Percentiles rank a stretch among this genome's conserved stretches.
Evolutionary conservation across 352 stramenopile species (phyloP).

Genomic region (Phytopythium boreale): DNA sequence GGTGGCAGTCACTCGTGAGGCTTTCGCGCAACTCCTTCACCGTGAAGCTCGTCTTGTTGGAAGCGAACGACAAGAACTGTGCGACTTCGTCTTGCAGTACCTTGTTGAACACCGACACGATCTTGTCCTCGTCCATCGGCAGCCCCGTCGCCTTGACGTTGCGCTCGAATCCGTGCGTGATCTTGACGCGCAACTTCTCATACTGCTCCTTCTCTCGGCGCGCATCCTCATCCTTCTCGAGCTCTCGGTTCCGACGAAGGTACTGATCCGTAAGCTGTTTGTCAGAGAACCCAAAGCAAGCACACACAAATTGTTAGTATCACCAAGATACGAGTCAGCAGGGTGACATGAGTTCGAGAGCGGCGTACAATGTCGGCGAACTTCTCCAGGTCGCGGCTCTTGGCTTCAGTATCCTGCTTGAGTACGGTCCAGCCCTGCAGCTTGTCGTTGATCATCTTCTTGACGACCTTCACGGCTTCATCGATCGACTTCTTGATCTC

Average conservation of each 20-base stretch:
- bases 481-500: conserved; percentile 63
- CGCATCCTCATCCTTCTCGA: conserved; percentile 53
- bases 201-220: conserved; percentile 65
- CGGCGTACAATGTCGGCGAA: conserved; percentile 67
- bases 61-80: conserved; percentile 52
- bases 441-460: conserved; percentile 40
- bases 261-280: conserved; percentile 67
- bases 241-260: conserved; percentile 55
- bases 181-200: conserved; percentile 46
- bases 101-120: conserved; percentile 55
- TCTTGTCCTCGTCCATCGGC: conserved; percentile 59
- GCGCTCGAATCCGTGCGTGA: conserved; percentile 53
- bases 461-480: conserved; percentile 50
- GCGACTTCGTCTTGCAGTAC: conserved; percentile 55
- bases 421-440: conserved; percentile 75
- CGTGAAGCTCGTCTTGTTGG: conserved; percentile 41
- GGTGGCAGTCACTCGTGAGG: conserved; percentile 55
- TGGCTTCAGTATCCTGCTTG: conserved; percentile 54
- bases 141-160: conserved; percentile 50
- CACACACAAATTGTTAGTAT: not conserved
- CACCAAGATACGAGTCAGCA: not conserved
- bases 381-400: conserved; percentile 67
- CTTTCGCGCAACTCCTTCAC: conserved; percentile 48
- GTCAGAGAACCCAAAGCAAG: not conserved
- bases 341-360: not conserved